Conservation (phyloP, 163 green algal genomes). For the Scenedesmus sp. region DNA sequence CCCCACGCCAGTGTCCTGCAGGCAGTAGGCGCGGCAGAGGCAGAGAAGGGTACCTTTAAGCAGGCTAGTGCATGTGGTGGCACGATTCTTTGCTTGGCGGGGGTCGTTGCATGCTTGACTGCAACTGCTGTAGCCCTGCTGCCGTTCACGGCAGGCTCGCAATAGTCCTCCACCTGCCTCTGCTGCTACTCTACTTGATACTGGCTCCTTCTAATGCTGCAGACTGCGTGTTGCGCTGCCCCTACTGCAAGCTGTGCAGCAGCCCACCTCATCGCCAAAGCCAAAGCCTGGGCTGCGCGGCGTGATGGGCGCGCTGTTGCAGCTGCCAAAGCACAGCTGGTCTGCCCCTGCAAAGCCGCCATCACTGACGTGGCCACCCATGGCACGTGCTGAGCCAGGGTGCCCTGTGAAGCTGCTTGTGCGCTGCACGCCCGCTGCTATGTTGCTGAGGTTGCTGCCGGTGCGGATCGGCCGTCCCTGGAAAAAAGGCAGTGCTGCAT, state of each 20-base stretch:
- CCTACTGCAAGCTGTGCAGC: neutral
- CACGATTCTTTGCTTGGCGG: no score
- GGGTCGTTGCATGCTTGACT: no score
- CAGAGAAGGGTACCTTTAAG: neutral
- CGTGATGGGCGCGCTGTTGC: slow-evolving; percentile 46
- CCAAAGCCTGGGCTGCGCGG: slow-evolving; percentile 33
- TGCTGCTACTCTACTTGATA: neutral
- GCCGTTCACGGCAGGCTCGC: no score
- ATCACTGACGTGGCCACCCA: slow-evolving; percentile 7
- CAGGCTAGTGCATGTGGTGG: neutral
- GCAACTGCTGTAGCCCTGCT: neutral
- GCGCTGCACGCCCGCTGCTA: slow-evolving; percentile 33
- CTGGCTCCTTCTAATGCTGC: neutral
- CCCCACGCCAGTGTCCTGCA: slow-evolving; percentile 25
- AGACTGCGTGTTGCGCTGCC: neutral
- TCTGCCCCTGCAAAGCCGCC: slow-evolving; percentile 37
- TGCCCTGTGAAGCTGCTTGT: slow-evolving; percentile 30
- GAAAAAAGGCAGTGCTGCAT: slow-evolving; percentile 54
- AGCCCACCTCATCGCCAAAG: slow-evolving; percentile 34
- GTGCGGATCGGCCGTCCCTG: slow-evolving; percentile 41
- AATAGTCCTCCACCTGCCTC: no score
- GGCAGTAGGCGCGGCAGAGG: neutral
- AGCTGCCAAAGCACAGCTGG: slow-evolving; percentile 36
- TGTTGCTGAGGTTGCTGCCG: slow-evolving; percentile 43
- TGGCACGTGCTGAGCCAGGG: slow-evolving; percentile 11